Conservation (phyloP, 2,329 filamentous ascomycete genomes). For the Penicillium olsonii region DNA sequence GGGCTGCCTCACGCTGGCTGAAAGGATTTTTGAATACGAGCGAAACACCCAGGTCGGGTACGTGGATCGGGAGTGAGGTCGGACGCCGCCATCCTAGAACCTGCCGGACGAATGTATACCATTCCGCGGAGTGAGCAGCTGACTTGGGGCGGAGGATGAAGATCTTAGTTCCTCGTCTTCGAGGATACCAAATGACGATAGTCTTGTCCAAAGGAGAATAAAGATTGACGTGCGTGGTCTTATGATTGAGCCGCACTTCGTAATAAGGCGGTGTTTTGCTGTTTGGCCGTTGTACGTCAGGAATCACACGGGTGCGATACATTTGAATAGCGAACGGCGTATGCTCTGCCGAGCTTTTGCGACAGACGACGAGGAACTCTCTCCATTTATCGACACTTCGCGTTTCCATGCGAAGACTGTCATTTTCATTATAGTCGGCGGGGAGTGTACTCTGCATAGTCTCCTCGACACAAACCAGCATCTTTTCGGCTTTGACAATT, state of each 20-base stretch:
- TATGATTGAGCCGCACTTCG: slow-evolving; percentile 58
- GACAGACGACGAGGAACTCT: slow-evolving; percentile 64
- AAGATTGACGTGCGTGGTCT: slow-evolving; percentile 59
- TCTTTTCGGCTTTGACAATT: slow-evolving; percentile 67
- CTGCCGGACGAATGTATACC: slow-evolving; percentile 67
- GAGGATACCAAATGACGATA: slow-evolving; percentile 62
- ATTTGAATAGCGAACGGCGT: slow-evolving; percentile 60
- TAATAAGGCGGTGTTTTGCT: slow-evolving; percentile 58
- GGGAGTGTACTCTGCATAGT: slow-evolving; percentile 54
- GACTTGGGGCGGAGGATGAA: slow-evolving; percentile 65
- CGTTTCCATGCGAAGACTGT: slow-evolving; percentile 60
- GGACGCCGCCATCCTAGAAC: slow-evolving; percentile 61
- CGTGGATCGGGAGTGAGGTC: slow-evolving; percentile 59
- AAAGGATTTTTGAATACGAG: slow-evolving; percentile 64
- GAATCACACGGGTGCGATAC: slow-evolving; percentile 65
- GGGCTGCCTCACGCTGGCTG: slow-evolving; percentile 49
- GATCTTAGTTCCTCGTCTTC: slow-evolving; percentile 57
- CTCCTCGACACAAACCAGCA: slow-evolving; percentile 65
- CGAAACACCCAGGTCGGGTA: slow-evolving; percentile 63
- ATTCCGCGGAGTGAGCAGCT: slow-evolving; percentile 63
- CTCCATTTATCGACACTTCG: slow-evolving; percentile 64
- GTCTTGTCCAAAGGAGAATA: slow-evolving; percentile 69
- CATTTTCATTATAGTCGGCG: slow-evolving; percentile 65
- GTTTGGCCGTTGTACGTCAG: slow-evolving; percentile 56
- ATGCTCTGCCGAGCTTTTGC: slow-evolving; percentile 57